Evolutionary conservation across 108 stramenopile species (phyloP).

Genomic region (Epithemia pelagica): DNA sequence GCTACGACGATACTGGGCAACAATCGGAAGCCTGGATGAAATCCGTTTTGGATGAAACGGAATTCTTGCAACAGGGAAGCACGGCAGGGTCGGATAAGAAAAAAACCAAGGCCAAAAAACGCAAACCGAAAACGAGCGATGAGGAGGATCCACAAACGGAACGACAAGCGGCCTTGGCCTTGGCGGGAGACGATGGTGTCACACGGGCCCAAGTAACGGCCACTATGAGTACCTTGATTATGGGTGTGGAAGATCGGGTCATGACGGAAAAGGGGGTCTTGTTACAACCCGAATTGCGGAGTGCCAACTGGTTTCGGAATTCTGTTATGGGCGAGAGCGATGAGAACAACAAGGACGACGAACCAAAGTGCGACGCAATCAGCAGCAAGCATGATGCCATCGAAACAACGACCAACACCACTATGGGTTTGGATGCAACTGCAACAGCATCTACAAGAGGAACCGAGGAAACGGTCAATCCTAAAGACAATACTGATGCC

Average conservation of each 20-base stretch:
- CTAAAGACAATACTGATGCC: not conserved
- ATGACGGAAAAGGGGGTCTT: constrained; percentile 77
- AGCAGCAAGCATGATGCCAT: not conserved
- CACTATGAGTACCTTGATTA: constrained; percentile 58
- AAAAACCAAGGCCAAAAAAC: constrained; percentile 8
- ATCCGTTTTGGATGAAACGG: constrained; percentile 51
- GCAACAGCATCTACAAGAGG: too few species aligned
- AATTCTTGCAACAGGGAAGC: constrained; percentile 3
- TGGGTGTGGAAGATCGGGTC: constrained; percentile 73
- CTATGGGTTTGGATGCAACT: not conserved
- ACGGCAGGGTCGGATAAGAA: constrained; percentile 19
- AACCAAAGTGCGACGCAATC: not conserved
- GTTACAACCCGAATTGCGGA: constrained; percentile 62
- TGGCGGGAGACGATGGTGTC: constrained; percentile 75
- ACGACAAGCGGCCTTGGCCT: constrained; percentile 49
- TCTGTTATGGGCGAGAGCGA: not conserved
- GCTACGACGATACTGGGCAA: constrained; percentile 61
- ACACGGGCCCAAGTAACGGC: constrained; percentile 72
- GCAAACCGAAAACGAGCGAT: constrained; percentile 7
- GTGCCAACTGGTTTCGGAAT: constrained; percentile 60
- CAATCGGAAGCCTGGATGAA: constrained; percentile 90
- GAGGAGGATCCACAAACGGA: constrained; percentile 11
- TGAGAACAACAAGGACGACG: constrained; percentile 1
- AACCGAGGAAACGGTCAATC: not conserved
- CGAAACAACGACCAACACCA: not conserved